Conservation (phyloP, 176 grass and related monocot species). For the Echinochloa phyllopogon region DNA sequence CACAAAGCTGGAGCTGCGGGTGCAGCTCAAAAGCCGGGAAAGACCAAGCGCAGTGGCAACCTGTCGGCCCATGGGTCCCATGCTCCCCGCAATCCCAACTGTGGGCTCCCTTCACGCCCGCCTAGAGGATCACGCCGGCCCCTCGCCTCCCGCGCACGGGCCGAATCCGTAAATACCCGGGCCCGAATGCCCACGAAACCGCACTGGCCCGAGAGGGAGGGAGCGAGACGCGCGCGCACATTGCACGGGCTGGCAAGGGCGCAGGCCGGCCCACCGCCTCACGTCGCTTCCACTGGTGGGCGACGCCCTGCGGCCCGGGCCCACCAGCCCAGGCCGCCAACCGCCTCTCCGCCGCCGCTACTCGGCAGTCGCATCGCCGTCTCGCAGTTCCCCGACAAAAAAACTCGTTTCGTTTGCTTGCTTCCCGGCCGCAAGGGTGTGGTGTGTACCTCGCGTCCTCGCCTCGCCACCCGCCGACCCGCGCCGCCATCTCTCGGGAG, state of each 20-base stretch:
- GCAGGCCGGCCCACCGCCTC: not conserved
- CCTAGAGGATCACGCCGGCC: not conserved
- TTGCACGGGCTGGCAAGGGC: too few species aligned
- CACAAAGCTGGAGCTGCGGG: constrained; percentile 4
- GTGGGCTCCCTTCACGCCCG: not conserved
- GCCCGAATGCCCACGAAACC: too few species aligned
- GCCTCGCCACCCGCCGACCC: not conserved
- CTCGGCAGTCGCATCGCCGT: not conserved
- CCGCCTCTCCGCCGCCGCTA: constrained; percentile 7
- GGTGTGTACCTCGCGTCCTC: not conserved
- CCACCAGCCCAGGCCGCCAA: constrained; percentile 12
- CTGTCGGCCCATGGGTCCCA: constrained; percentile 25
- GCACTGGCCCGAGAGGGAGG: too few species aligned
- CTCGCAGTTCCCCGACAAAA: constrained; percentile 19
- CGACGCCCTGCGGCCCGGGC: too few species aligned
- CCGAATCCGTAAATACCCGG: too few species aligned
- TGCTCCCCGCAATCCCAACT: not conserved
- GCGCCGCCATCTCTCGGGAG: not conserved
- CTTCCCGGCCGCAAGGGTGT: not conserved
- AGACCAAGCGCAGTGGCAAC: constrained; percentile 7
- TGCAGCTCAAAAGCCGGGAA: constrained; percentile 27
- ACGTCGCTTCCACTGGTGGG: not conserved
- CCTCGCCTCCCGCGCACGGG: too few species aligned
- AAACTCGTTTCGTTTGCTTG: constrained; percentile 10
- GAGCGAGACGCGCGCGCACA: too few species aligned